phyloP scores from a whole-genome alignment of 2,329 filamentous ascomycete species.

The Cytospora schulzeri region DNA sequence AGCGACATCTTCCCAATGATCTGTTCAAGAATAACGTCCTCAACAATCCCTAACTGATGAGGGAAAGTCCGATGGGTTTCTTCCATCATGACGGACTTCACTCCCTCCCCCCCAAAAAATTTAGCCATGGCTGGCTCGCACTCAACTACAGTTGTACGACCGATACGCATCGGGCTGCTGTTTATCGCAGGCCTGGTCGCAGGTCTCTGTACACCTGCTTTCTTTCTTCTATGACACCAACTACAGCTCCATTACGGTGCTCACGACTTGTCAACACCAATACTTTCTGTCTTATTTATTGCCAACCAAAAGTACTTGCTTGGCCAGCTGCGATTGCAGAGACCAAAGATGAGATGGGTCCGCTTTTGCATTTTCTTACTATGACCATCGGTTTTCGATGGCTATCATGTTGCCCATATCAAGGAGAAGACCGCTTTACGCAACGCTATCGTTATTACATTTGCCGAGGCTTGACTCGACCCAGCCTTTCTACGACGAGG shows the following conservation, averaged over 20 bases:
- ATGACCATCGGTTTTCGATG: not conserved
- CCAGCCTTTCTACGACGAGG: not conserved
- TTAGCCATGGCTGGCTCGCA: not conserved
- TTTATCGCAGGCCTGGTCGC: slow-evolving; percentile 34
- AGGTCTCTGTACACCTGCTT: slow-evolving; percentile 31
- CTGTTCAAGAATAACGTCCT: not conserved
- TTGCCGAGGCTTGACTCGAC: no score
- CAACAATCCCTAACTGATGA: not conserved
- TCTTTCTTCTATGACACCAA: slow-evolving; percentile 31
- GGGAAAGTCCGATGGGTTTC: not conserved
- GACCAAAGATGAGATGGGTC: not conserved
- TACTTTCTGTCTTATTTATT: slow-evolving; percentile 14
- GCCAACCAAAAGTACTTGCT: slow-evolving; percentile 10
- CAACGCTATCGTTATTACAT: not conserved
- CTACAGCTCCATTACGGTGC: slow-evolving; percentile 1
- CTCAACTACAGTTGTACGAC: slow-evolving; percentile 20
- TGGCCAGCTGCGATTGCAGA: slow-evolving; percentile 2
- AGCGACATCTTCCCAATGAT: not conserved
- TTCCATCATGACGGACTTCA: not conserved
- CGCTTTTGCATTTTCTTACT: not conserved
- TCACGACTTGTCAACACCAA: slow-evolving; percentile 14
- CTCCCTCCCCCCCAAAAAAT: not conserved
- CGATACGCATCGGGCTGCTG: slow-evolving; percentile 33
- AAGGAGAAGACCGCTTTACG: not conserved
- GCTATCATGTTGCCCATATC: not conserved